Conservation (phyloP, 352 stramenopile species). For the Phytophthora sansomeana region DNA sequence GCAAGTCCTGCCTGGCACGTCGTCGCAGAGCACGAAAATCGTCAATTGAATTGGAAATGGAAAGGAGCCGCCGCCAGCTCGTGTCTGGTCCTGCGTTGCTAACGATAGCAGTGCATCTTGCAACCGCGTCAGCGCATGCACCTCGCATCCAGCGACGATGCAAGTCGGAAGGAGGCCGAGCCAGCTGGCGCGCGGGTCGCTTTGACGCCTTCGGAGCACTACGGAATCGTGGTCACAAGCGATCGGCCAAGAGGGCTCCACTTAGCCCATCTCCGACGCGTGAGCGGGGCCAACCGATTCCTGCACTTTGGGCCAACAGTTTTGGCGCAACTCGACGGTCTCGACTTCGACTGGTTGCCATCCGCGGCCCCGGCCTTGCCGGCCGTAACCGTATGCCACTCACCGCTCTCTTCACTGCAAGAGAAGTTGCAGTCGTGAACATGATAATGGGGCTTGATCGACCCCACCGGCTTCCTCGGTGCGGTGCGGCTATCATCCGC, state of each 20-base stretch:
- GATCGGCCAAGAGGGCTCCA: neutral
- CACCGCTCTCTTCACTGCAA: constrained; percentile 24
- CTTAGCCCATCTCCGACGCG: neutral
- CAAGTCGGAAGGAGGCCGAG: neutral
- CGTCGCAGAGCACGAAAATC: neutral
- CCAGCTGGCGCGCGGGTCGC: constrained; percentile 12
- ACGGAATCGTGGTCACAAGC: neutral
- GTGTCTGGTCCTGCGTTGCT: constrained; percentile 19
- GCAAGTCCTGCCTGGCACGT: neutral
- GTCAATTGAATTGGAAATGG: constrained; percentile 3
- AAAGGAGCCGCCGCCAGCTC: constrained; percentile 10
- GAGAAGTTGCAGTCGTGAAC: constrained; percentile 21
- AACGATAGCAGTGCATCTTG: constrained; percentile 12
- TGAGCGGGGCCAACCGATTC: neutral
- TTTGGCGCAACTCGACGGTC: constrained; percentile 5
- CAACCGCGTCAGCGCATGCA: neutral
- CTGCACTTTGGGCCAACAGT: too few species aligned
- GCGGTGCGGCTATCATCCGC: constrained; percentile 13
- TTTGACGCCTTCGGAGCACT: neutral
- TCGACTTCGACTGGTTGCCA: constrained; percentile 4
- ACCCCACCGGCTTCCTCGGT: constrained; percentile 6
- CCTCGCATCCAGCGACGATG: neutral
- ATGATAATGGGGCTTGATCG: constrained; percentile 7
- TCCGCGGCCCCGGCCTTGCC: constrained; percentile 3
- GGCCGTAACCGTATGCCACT: constrained; percentile 28